Conservation (phyloP, 306 rosid genomes). For the Arachis stenosperma region DNA sequence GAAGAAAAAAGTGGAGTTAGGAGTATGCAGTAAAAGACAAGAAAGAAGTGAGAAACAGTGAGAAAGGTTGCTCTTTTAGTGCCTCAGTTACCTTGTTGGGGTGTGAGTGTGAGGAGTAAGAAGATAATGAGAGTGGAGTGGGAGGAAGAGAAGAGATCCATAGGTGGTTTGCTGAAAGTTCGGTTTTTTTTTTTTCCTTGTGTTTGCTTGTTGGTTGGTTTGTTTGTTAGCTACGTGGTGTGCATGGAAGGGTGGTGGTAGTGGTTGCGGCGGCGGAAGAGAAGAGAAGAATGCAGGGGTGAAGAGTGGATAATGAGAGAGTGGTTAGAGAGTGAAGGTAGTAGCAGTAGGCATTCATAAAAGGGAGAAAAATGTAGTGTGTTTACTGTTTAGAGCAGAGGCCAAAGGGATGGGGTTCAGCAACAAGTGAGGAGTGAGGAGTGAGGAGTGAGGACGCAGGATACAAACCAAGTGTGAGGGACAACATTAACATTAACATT, state of each 20-base stretch:
- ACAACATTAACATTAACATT: too few relatives aligned
- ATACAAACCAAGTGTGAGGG: too few relatives aligned
- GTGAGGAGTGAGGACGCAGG: too few relatives aligned
- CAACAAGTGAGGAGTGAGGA: too few relatives aligned
- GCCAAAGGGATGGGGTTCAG: too few relatives aligned
- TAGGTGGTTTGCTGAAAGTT: slow-evolving; percentile 7
- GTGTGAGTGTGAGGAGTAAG: slow-evolving; percentile 41
- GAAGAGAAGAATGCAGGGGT: background rate
- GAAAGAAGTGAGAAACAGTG: background rate
- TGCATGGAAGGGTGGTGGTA: background rate
- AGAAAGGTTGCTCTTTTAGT: background rate
- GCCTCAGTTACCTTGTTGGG: background rate
- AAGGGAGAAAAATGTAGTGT: background rate
- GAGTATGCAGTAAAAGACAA: background rate
- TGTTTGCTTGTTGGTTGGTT: background rate
- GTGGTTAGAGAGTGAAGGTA: background rate
- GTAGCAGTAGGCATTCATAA: background rate
- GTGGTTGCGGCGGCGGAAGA: background rate
- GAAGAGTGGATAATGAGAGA: background rate
- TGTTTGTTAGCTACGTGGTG: background rate
- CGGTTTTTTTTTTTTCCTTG: too few relatives aligned
- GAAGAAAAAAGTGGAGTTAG: background rate
- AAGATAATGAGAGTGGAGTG: slow-evolving; percentile 41
- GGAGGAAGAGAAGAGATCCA: slow-evolving; percentile 40
- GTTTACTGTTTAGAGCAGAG: background rate